A percentile compares a stretch with the other conserved stretches of the same genome.
phyloP scores from a whole-genome alignment of 2,329 filamentous ascomycete species.

The Cladosporium sp. region DNA sequence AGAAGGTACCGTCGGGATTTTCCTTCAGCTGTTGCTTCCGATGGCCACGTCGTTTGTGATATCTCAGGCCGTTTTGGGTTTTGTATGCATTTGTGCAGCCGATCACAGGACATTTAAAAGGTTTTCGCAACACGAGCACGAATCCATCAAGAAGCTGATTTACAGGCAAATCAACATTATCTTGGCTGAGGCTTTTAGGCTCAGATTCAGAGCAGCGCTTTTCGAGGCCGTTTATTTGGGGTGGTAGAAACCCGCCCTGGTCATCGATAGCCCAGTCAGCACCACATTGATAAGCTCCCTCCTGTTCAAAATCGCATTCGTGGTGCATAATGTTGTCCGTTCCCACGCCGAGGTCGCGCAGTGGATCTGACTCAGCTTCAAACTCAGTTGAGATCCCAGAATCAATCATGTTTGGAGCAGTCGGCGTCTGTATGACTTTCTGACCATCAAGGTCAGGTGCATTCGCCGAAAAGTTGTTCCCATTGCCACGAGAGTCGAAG shows the following conservation, averaged over 20 bases:
- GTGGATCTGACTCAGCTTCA: constrained; percentile 46
- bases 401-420: constrained; percentile 62
- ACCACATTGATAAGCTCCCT: constrained; percentile 52
- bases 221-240: constrained; percentile 61
- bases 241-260: constrained; percentile 89
- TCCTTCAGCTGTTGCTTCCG: constrained; percentile 95
- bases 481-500: constrained; percentile 76
- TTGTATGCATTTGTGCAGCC: constrained; percentile 99
- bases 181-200: constrained; percentile 65
- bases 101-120: constrained; percentile 95
- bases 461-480: constrained; percentile 96
- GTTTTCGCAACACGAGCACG: constrained; percentile 57
- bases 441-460: constrained; percentile 85
- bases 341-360: constrained; percentile 35
- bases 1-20: constrained; percentile 97
- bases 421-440: constrained; percentile 57
- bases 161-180: constrained; percentile 60
- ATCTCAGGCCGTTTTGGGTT: constrained; percentile 98
- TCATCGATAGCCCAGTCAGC: constrained; percentile 68
- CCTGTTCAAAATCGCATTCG: constrained; percentile 31
- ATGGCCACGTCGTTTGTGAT: constrained; percentile 81
- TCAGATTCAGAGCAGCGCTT: constrained; percentile 49
- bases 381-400: constrained; percentile 69
- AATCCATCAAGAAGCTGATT: constrained; percentile 58
- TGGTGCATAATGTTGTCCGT: constrained; percentile 34